phyloP scores from a whole-genome alignment of 1,284 basidiomycete species.

The Ustilago curta region DNA sequence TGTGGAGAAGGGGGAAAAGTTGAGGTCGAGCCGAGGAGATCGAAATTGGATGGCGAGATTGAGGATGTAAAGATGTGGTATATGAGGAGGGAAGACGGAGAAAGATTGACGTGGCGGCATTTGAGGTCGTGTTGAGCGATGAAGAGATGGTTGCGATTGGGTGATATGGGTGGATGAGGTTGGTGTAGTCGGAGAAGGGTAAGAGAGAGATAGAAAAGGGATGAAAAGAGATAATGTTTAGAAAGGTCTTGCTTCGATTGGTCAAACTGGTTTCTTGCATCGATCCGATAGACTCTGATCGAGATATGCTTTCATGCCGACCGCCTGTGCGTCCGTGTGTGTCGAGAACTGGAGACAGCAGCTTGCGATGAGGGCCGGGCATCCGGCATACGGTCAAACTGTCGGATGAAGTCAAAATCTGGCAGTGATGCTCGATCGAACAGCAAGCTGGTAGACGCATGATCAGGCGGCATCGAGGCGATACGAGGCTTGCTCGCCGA shows the following conservation, averaged over 20 bases:
- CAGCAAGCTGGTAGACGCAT: background rate
- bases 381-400: background rate
- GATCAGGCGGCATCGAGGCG: background rate
- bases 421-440: background rate
- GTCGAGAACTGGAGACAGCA: background rate
- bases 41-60: background rate
- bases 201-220: slow-evolving; percentile 38
- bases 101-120: background rate
- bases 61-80: background rate
- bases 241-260: slow-evolving; percentile 18
- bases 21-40: background rate
- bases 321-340: background rate
- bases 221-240: slow-evolving; percentile 48
- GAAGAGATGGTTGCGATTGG: background rate
- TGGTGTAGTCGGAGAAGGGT: slow-evolving; percentile 20
- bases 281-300: slow-evolving; percentile 20
- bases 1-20: background rate
- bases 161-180: background rate
- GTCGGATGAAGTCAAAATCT: background rate
- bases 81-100: background rate
- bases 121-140: background rate
- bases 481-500: background rate
- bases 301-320: background rate
- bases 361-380: background rate
- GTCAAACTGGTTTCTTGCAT: slow-evolving; percentile 12